phyloP scores from a whole-genome alignment of 805 yeast genomes.

The Wickerhamomyces strasburgensis region DNA sequence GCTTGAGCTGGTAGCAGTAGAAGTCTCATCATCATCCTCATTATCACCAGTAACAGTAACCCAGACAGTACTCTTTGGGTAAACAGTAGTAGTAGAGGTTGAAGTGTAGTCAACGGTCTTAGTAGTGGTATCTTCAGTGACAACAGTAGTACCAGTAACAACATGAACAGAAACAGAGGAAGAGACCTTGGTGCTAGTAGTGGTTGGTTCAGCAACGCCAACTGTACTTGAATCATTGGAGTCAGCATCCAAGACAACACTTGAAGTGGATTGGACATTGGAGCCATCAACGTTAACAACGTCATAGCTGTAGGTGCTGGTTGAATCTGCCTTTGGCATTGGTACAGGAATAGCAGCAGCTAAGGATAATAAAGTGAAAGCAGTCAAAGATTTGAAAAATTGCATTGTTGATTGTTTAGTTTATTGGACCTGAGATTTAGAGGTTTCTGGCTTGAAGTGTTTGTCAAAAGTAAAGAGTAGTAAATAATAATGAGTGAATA shows the following conservation, averaged over 20 bases:
- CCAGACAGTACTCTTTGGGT: slow-evolving; percentile 22
- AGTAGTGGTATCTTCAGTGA: slow-evolving; percentile 6
- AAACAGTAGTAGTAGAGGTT: slow-evolving; percentile 18
- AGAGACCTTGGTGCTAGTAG: slow-evolving; percentile 11
- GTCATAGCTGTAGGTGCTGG: slow-evolving; percentile 20
- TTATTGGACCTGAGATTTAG: neutral
- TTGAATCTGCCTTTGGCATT: slow-evolving; percentile 14
- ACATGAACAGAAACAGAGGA: slow-evolving; percentile 3
- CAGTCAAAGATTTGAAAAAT: slow-evolving; percentile 20
- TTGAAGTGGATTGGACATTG: slow-evolving; percentile 21
- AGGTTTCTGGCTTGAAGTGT: neutral
- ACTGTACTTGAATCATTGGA: slow-evolving; percentile 11
- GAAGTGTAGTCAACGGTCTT: slow-evolving; percentile 20
- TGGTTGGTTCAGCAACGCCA: slow-evolving; percentile 22
- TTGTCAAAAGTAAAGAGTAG: slow-evolving; percentile 1
- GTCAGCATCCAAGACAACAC: slow-evolving; percentile 16
- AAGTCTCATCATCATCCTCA: slow-evolving; percentile 3
- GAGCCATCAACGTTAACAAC: slow-evolving; percentile 27
- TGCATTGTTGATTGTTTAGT: slow-evolving; percentile 13
- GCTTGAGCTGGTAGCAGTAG: slow-evolving; percentile 6
- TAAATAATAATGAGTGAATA: slow-evolving; percentile 15
- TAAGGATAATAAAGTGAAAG: slow-evolving; percentile 19
- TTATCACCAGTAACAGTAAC: slow-evolving; percentile 22
- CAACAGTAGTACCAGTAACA: slow-evolving; percentile 15
- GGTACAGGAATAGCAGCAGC: slow-evolving; percentile 20